A percentile compares a stretch with the other conserved stretches of the same genome.
These are phyloP conservation scores for Gossypioides kirkii DNA, from an alignment of 345 rosid genomes.

Conservation along the genomic window DNA sequence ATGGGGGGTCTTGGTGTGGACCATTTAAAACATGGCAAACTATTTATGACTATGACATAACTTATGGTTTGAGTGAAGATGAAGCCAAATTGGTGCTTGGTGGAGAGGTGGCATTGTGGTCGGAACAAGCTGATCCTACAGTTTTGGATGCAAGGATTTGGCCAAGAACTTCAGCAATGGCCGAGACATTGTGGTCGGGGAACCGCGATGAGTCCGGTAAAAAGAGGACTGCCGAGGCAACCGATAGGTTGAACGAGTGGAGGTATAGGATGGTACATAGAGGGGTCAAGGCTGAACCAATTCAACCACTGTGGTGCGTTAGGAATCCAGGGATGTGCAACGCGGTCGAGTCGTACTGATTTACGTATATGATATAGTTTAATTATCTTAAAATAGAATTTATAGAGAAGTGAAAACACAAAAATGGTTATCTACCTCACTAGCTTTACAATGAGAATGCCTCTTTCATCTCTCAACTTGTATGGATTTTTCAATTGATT, in stretches of 20 bases:
- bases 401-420: neutral
- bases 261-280: conserved; percentile 76
- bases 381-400: neutral
- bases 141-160: conserved; percentile 65
- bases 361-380: neutral
- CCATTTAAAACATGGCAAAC: conserved; percentile 93
- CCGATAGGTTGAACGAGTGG: conserved; percentile 76
- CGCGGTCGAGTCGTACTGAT: conserved; percentile 25
- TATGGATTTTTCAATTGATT: neutral
- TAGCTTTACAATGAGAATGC: neutral
- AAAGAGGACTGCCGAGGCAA: conserved; percentile 66
- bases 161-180: conserved; percentile 85
- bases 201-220: conserved; percentile 56
- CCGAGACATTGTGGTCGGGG: conserved; percentile 85
- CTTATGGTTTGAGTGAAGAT: conserved; percentile 54
- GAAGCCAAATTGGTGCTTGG: conserved; percentile 74
- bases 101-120: conserved; percentile 90
- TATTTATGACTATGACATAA: conserved; percentile 75
- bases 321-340: conserved; percentile 86
- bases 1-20: conserved; percentile 77
- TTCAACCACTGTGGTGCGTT: conserved; percentile 86
- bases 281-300: conserved; percentile 78
- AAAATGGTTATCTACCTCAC: neutral
- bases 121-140: conserved; percentile 78
- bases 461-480: neutral